phyloP scores from a whole-genome alignment of 495 filamentous ascomycete species.

The Hyphodiscus hymeniophilus region DNA sequence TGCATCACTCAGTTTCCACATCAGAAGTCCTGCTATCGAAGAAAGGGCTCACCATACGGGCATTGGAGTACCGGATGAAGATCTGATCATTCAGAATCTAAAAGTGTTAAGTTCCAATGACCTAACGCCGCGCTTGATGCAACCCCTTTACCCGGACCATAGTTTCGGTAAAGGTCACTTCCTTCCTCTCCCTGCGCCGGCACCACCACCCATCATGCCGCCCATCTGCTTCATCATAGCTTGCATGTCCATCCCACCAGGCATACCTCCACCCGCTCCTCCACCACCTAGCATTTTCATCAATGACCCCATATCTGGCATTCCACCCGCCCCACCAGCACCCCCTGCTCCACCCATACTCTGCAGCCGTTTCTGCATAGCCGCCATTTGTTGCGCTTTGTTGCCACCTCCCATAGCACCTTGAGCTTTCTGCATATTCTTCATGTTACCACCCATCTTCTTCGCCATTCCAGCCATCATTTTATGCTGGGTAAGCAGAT shows the following conservation, averaged over 20 bases:
- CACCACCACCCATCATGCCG: constrained; percentile 55
- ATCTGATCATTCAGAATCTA: too few relatives aligned
- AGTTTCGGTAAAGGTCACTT: constrained; percentile 6
- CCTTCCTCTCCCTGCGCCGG: constrained; percentile 23
- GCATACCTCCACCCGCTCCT: constrained; percentile 39
- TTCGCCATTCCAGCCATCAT: constrained; percentile 99
- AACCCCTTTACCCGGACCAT: not conserved
- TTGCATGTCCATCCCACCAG: constrained; percentile 70
- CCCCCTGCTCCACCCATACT: constrained; percentile 73
- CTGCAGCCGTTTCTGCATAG: constrained; percentile 92
- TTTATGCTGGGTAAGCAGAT: constrained; percentile 90
- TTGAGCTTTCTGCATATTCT: constrained; percentile 92
- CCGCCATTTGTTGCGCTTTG: constrained; percentile 88
- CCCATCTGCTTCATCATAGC: constrained; percentile 83
- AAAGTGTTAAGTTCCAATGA: not conserved
- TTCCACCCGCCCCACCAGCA: constrained; percentile 47
- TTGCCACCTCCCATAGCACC: constrained; percentile 79
- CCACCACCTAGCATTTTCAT: constrained; percentile 76
- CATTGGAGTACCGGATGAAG: too few relatives aligned
- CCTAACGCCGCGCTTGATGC: constrained; percentile 19
- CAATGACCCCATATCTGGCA: constrained; percentile 74
- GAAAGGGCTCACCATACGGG: too few relatives aligned
- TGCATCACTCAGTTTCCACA: too few relatives aligned
- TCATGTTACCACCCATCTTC: constrained; percentile 94
- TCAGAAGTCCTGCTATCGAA: too few relatives aligned